phyloP scores from a whole-genome alignment of 129 eudicot genomes.

The Flaveria bidentis region DNA sequence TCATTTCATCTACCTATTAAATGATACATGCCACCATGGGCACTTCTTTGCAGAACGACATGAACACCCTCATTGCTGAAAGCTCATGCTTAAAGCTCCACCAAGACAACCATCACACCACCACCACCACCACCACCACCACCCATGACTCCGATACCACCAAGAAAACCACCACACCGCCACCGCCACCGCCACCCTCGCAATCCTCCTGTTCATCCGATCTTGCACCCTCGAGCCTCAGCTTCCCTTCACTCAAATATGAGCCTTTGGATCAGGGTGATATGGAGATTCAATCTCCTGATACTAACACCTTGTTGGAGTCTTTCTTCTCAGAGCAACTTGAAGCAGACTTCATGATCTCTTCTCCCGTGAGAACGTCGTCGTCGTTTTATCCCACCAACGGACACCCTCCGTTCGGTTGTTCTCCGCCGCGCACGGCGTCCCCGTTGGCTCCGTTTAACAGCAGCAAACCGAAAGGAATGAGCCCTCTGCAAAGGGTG shows the following conservation, averaged over 20 bases:
- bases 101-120: slow-evolving; percentile 25
- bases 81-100: slow-evolving; percentile 43
- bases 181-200: slow-evolving; percentile 13
- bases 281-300: slow-evolving; percentile 60
- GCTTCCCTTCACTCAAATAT: slow-evolving; percentile 46
- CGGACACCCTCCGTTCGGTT: slow-evolving; percentile 22
- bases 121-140: slow-evolving; percentile 27
- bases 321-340: slow-evolving; percentile 63
- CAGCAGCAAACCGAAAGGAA: slow-evolving; percentile 46
- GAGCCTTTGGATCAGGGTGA: slow-evolving; percentile 43
- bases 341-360: slow-evolving; percentile 65
- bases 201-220: slow-evolving; percentile 33
- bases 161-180: slow-evolving; percentile 25
- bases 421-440: slow-evolving; percentile 37
- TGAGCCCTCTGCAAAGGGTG: slow-evolving; percentile 70
- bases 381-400: not conserved
- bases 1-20: not conserved
- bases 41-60: slow-evolving; percentile 43
- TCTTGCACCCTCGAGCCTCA: slow-evolving; percentile 41
- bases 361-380: slow-evolving; percentile 37
- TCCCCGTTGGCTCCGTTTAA: slow-evolving; percentile 44
- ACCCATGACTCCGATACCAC: slow-evolving; percentile 21
- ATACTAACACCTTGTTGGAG: slow-evolving; percentile 59
- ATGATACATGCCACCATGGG: slow-evolving; percentile 41
- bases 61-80: slow-evolving; percentile 39